phyloP scores from a whole-genome alignment of 2,329 filamentous ascomycete genomes.

The Claviceps monticola region DNA sequence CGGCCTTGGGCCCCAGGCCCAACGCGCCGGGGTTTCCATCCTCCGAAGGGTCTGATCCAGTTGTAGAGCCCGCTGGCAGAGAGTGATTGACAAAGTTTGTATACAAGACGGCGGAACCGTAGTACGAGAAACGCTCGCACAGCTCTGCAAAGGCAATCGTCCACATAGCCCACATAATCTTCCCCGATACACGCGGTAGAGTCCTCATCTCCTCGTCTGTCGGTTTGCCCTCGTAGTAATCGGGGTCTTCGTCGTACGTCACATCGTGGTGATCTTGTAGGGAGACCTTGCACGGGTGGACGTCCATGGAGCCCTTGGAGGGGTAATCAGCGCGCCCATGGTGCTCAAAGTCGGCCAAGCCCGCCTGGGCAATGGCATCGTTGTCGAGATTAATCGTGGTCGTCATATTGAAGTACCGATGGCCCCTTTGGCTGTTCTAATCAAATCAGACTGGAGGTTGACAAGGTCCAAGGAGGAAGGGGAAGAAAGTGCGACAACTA shows the following conservation, averaged over 20 bases:
- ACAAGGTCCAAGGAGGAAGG: neutral
- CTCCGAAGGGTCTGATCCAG: constrained; percentile 30
- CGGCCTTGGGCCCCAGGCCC: constrained; percentile 43
- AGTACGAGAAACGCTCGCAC: constrained; percentile 68
- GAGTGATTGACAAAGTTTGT: constrained; percentile 49
- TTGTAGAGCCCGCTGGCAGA: constrained; percentile 38
- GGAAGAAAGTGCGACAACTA: neutral
- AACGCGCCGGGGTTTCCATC: constrained; percentile 35
- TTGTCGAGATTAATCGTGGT: constrained; percentile 21
- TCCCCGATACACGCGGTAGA: constrained; percentile 49
- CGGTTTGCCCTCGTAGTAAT: constrained; percentile 28
- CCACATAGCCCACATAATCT: constrained; percentile 52
- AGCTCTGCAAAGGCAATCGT: constrained; percentile 60
- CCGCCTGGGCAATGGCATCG: constrained; percentile 22
- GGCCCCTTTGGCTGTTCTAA: too few species aligned
- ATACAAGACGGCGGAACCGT: constrained; percentile 56
- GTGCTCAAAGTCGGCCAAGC: constrained; percentile 18
- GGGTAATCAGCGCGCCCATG: constrained; percentile 14
- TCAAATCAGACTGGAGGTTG: neutral
- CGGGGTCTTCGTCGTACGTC: constrained; percentile 14
- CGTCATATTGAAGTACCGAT: constrained; percentile 16
- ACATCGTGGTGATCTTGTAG: constrained; percentile 9
- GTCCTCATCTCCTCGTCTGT: constrained; percentile 48
- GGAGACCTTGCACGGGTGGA: constrained; percentile 7
- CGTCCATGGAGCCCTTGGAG: constrained; percentile 17